Conservation (phyloP, 495 filamentous ascomycete species). For the Penicillium roqueforti region DNA sequence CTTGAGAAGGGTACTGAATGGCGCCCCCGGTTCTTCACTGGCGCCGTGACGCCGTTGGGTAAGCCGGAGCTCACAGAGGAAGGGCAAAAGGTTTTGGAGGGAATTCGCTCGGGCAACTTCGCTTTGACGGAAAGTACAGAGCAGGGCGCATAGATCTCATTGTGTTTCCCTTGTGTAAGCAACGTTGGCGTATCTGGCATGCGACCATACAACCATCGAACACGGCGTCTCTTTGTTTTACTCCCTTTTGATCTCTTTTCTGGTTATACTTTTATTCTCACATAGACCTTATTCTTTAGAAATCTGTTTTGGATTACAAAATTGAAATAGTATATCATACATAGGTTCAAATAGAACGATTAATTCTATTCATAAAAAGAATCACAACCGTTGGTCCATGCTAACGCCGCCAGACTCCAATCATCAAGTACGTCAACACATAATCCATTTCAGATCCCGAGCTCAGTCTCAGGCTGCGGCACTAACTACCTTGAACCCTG, state of each 20-base stretch:
- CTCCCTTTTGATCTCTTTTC: neutral
- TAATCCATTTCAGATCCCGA: conserved; percentile 1
- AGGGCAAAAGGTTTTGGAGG: conserved; percentile 64
- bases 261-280: conserved; percentile 1
- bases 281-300: conserved; percentile 16
- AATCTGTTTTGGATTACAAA: conserved; percentile 3
- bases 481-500: conserved; percentile 82
- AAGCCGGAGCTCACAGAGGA: conserved; percentile 77
- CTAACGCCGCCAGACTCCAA: conserved; percentile 9
- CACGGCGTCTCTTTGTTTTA: conserved; percentile 14
- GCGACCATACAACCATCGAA: conserved; percentile 15
- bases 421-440: conserved; percentile 20
- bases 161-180: conserved; percentile 11
- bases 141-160: conserved; percentile 36
- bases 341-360: neutral
- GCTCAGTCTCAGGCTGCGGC: conserved; percentile 51
- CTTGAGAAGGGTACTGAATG: conserved; percentile 62
- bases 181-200: conserved; percentile 32
- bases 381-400: neutral
- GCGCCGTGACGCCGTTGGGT: conserved; percentile 65
- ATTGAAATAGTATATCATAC: neutral
- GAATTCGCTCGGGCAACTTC: conserved; percentile 61
- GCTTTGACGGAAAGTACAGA: conserved; percentile 45
- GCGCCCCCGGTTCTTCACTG: conserved; percentile 87
- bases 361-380: neutral